phyloP scores from a whole-genome alignment of 805 yeast genomes.

The Yamadazyma insecticola region DNA sequence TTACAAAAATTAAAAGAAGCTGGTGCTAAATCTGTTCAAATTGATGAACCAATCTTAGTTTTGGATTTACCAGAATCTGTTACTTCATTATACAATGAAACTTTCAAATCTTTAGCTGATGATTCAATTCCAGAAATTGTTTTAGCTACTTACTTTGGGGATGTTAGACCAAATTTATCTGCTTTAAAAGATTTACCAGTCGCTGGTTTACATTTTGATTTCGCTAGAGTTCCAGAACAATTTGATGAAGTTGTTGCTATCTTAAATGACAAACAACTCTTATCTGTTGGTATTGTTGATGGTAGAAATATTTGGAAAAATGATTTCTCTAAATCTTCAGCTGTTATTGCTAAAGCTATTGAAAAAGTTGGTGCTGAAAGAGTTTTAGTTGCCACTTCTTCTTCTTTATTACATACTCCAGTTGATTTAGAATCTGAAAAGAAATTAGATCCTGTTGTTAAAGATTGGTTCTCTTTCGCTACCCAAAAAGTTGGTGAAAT shows the following conservation, averaged over 20 bases:
- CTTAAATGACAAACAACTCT: constrained; percentile 63
- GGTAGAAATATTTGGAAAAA: constrained; percentile 99
- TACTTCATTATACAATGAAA: constrained; percentile 82
- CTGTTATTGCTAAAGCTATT: constrained; percentile 75
- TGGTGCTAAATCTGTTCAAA: constrained; percentile 93
- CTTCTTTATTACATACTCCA: constrained; percentile 97
- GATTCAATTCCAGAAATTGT: constrained; percentile 70
- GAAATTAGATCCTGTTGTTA: constrained; percentile 85
- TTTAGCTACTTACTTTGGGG: constrained; percentile 95
- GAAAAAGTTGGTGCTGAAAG: constrained; percentile 80
- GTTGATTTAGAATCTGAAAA: constrained; percentile 91
- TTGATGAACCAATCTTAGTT: constrained; percentile 96
- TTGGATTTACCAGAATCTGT: constrained; percentile 84
- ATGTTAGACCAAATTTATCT: constrained; percentile 91
- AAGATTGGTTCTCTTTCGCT: constrained; percentile 98
- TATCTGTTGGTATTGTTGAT: constrained; percentile 96
- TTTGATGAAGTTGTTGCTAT: constrained; percentile 73
- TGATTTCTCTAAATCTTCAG: constrained; percentile 84
- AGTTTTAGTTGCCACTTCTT: constrained; percentile 89
- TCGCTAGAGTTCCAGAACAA: constrained; percentile 95
- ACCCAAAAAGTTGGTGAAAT: constrained; percentile 94
- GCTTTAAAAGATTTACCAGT: constrained; percentile 91
- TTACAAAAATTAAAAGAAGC: constrained; percentile 84
- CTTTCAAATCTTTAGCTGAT: constrained; percentile 72
- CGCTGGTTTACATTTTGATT: constrained; percentile 94